Base-by-base conservation (phyloP, 164 flowering plant genomes). In the Vitis rotundifolia region DNA sequence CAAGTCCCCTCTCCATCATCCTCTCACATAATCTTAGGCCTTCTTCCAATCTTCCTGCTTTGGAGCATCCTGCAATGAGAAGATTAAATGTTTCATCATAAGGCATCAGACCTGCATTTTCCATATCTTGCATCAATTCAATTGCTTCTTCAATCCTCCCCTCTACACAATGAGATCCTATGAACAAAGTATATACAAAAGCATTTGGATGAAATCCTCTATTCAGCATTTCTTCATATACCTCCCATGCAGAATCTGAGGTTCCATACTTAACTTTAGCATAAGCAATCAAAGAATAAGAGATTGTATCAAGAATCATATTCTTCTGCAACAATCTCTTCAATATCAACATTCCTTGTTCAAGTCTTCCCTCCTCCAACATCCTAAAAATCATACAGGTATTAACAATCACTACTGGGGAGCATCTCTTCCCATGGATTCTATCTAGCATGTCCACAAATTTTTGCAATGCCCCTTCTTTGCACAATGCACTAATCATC, bases 291-390 rank as follows among this genome's bases (percentile, higher is more conserved):
- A 92, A 73, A 50, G 95, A 83, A 74, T 76, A 88, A 63, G 87
- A 84, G 73, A 94, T 61, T 44, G 88, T 79, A 67, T 89, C 97
- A 64, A 80, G 76, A 55, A 92, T 76, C 88, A 88, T 79, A 53
- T 88, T 91, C 74, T 82, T 91, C 64, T 77, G 88, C 79, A 89
- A 76, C 87, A 92, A 75, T 68, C 91, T 80, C 88, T 83, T 94
- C 80, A 92, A 67, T 49, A 89, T 55, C 22, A 67, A 48, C 74
- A 91, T 63, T 31, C 87, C 90, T n/a, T 82, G 85, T 58, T 88
- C 91, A 51, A 83, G 59, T 67, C 87, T 84, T 11, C 84, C 87
- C 60, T 86, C 88, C 50, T 84, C 91, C 2, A 94, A 59, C 53
- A 92, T 72, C 71, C 83, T 75, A 68, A 76, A 78, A n/a, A 89